Evolutionary conservation across 169 alveolate genomes (phyloP).

Genomic region (Cryptosporidium baileyi): DNA sequence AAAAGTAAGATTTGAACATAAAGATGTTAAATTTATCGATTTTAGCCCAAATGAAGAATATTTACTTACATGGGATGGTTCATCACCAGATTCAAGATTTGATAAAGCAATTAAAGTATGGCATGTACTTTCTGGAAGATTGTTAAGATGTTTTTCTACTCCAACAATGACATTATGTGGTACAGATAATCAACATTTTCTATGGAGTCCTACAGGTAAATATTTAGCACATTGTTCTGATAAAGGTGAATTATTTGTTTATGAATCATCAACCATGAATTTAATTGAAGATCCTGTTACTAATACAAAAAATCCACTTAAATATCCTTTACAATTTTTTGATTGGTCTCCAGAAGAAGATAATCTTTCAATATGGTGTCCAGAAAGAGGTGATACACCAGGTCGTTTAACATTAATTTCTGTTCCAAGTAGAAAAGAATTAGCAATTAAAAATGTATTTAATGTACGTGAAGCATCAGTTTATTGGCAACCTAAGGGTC

Average conservation of each 20-base stretch:
- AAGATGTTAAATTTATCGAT: conserved; percentile 83
- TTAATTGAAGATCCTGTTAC: conserved; percentile 78
- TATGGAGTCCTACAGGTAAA: conserved; percentile 86
- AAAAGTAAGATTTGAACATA: conserved; percentile 86
- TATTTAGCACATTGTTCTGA: conserved; percentile 82
- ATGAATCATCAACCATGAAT: conserved; percentile 82
- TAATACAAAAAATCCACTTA: conserved; percentile 81
- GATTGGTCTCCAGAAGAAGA: conserved; percentile 92
- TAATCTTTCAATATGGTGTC: conserved; percentile 84
- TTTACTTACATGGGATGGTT: conserved; percentile 89
- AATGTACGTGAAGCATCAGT: conserved; percentile 84
- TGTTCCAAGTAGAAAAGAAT: conserved; percentile 84
- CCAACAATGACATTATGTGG: conserved; percentile 43
- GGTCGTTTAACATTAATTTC: conserved; percentile 83
- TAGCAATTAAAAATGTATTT: conserved; percentile 87
- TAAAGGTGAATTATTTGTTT: conserved; percentile 75
- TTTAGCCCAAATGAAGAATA: conserved; percentile 89
- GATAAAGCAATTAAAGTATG: conserved; percentile 86
- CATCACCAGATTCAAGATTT: conserved; percentile 80
- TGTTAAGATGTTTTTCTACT: conserved; percentile 79
- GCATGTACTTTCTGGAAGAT: conserved; percentile 87
- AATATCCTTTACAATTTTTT: conserved; percentile 83
- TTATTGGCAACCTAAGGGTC: conserved; percentile 90
- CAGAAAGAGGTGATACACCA: conserved; percentile 87
- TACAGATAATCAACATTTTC: conserved; percentile 79